These are phyloP conservation scores for Clavispora fructus DNA, from an alignment of 805 yeast species.

Conservation along the genomic window DNA sequence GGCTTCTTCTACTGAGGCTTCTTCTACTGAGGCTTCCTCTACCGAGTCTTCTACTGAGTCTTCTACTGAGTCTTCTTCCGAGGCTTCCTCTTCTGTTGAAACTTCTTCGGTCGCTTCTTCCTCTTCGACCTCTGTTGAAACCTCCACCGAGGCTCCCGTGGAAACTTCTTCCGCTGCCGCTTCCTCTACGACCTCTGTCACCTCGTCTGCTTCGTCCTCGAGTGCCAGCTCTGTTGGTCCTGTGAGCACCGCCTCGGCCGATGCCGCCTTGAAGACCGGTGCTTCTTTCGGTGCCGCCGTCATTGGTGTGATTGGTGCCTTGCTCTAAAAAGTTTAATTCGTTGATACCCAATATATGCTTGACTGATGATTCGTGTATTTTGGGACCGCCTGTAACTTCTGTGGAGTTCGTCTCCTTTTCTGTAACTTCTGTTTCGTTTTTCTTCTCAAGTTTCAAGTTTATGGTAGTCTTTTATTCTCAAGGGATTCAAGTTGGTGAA, in stretches of 20 bases:
- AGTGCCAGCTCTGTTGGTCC: constrained; percentile 14
- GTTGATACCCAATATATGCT: not conserved
- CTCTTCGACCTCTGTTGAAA: constrained; percentile 2
- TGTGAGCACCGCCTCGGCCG: constrained; percentile 13
- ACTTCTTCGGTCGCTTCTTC: constrained; percentile 14
- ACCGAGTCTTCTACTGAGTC: constrained; percentile 6
- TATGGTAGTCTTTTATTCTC: no score
- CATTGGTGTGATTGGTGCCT: constrained; percentile 37
- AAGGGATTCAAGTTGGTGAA: no score
- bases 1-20: constrained; percentile 1
- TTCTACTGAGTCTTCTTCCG: constrained; percentile 13
- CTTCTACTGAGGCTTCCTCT: constrained; percentile 10
- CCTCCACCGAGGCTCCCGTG: constrained; percentile 1
- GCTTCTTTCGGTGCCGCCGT: constrained; percentile 32
- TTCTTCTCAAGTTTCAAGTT: no score
- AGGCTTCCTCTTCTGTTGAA: constrained; percentile 18
- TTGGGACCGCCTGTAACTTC: no score
- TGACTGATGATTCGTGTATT: not conserved
- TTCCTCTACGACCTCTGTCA: constrained; percentile 4
- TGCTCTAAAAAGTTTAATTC: constrained; percentile 11
- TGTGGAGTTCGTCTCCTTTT: no score
- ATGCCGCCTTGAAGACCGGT: constrained; percentile 20
- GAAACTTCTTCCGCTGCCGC: constrained; percentile 5
- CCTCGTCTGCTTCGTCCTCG: constrained; percentile 8
- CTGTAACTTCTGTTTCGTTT: no score